Percentiles rank a stretch among this genome's conserved stretches.
These are phyloP conservation scores for Pseudogymnoascus sp. DNA, from an alignment of 2,329 filamentous ascomycete genomes.

Conservation along the genomic window DNA sequence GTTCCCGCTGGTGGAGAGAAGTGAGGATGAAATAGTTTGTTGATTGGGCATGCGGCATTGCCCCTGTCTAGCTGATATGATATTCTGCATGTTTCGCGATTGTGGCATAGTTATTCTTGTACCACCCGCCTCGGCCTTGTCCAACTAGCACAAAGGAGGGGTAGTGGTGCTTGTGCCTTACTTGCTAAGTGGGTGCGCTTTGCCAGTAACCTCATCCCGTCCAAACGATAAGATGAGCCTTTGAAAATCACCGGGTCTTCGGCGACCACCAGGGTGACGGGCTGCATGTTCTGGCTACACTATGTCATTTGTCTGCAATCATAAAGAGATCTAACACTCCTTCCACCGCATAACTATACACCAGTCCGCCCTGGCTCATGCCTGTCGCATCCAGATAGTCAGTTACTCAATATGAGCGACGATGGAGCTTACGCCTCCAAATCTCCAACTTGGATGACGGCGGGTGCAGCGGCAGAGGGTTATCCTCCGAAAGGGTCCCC, in stretches of 20 bases:
- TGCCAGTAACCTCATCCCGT: background rate
- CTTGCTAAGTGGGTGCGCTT: background rate
- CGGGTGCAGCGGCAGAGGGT: background rate
- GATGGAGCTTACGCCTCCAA: background rate
- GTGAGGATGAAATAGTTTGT: background rate
- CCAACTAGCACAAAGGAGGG: background rate
- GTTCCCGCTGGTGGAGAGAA: background rate
- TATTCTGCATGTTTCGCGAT: background rate
- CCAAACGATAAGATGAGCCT: background rate
- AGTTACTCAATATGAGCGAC: constrained; percentile 7
- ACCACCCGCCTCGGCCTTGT: background rate
- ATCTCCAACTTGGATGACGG: background rate
- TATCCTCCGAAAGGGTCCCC: background rate
- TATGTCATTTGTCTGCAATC: background rate
- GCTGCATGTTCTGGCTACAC: background rate
- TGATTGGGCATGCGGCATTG: background rate
- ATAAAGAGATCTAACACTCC: constrained; percentile 1
- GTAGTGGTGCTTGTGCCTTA: background rate
- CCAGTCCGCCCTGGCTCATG: background rate
- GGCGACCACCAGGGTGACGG: background rate
- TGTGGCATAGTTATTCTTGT: background rate
- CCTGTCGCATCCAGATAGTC: background rate
- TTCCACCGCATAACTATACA: background rate
- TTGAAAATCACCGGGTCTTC: background rate
- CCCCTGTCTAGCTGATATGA: constrained; percentile 1